Evolutionary conservation across 1,284 basidiomycete genomes (phyloP), one percentile per base, ranked within the genome.

Genomic region (Cryptococcus hybrid): DNA sequence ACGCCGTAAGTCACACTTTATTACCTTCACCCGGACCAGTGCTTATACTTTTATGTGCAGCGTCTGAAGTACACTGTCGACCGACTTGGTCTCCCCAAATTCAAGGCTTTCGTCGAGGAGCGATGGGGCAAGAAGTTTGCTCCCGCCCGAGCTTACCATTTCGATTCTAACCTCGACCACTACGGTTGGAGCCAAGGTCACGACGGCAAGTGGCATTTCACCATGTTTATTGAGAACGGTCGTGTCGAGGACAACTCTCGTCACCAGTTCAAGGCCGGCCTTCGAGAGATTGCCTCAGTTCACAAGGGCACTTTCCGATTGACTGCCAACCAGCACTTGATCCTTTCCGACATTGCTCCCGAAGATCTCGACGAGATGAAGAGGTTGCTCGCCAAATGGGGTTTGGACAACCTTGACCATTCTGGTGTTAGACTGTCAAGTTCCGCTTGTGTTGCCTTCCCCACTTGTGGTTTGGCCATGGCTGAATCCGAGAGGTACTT

Each of bases 11-110:
- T 67, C 2, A 37, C 42, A 13, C 37, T 39, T 36, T 3, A 36
- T 5, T 9, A 3, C 8, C 47, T 7, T 43, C 11, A 24, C 11
- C n/a, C 11, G 12, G 24, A 43, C 7, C 30, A 43, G 38, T 45
- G 40, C 34, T 43, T 55, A 42, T 52, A 18, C 8, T 12, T 51
- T 8, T 8, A 24, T 9, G 36, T 47, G 34, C 55, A 71, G 67
- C 87, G 92, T 60, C 82, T 98, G 62, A 97, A 97, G 81, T 98
- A 99, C 80, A 99, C 95, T 18, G 86, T 99, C 71, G 95, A 99
- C 80, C 87, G 92, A 57, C 90, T 97, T 86, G 91, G 91, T 42
- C 80, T 95, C 13, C 85, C 87, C 56, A 82, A 78, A 54, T 97
- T 97, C 85, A 91, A 89, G 77, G 84, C 82, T 35, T 92, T 94